Conservation (phyloP, 2,329 filamentous ascomycete genomes). For the Trichoderma sp. region DNA sequence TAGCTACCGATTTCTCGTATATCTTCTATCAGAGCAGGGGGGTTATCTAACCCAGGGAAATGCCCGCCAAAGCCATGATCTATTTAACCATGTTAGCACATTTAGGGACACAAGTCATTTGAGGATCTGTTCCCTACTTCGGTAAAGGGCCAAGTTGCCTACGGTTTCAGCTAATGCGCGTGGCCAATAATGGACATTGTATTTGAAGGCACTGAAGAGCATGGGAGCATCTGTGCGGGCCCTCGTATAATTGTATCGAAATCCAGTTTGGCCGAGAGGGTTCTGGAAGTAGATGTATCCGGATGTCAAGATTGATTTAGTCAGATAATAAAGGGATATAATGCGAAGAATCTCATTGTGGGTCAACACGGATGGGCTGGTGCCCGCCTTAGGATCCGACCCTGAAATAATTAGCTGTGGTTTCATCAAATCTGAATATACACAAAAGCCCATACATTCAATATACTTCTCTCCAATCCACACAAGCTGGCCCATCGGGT, state of each 20-base stretch:
- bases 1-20: background rate
- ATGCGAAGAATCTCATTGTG: background rate
- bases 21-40: background rate
- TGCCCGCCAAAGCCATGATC: background rate
- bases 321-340: background rate
- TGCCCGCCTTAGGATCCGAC: background rate
- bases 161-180: background rate
- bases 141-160: background rate
- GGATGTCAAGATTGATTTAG: background rate
- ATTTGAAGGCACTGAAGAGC: background rate
- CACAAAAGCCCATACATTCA: background rate
- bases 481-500: background rate
- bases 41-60: background rate
- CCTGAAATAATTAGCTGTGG: background rate
- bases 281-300: background rate
- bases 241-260: background rate
- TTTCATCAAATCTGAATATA: background rate
- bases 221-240: background rate
- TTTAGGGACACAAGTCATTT: rapidly evolving
- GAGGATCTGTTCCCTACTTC: background rate
- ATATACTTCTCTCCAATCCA: background rate
- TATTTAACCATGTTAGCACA: background rate
- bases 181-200: background rate
- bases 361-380: background rate
- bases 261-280: background rate